A percentile compares a stretch with the other conserved stretches of the same genome.
Evolutionary conservation across 2,329 filamentous ascomycete genomes (phyloP).

Genomic region (Chaetomium globosum): DNA sequence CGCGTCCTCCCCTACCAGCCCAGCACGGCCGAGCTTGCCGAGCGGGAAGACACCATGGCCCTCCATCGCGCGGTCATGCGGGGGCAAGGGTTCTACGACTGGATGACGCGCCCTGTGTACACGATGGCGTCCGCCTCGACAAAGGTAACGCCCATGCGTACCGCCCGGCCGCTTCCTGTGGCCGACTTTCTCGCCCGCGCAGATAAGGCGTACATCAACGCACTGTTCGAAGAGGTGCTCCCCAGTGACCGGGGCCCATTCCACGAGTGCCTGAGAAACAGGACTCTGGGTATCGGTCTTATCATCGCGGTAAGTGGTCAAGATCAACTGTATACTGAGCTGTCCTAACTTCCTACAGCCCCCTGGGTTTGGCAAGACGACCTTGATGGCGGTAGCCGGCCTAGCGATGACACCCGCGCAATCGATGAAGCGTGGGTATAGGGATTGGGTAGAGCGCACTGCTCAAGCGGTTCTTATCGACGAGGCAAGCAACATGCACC

Average conservation of each 20-base stretch:
- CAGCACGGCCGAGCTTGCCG: background rate
- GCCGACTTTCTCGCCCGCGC: background rate
- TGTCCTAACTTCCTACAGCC: background rate
- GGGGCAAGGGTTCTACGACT: background rate
- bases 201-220: background rate
- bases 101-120: background rate
- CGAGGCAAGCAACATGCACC: slow-evolving; percentile 4
- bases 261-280: background rate
- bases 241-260: background rate
- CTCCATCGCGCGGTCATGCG: background rate
- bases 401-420: slow-evolving; percentile 1
- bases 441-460: background rate
- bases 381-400: background rate
- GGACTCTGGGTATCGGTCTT: background rate
- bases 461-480: background rate
- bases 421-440: background rate
- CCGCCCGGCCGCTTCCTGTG: background rate
- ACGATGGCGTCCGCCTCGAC: background rate
- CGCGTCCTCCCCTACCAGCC: background rate
- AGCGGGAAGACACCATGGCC: background rate
- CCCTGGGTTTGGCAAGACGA: background rate
- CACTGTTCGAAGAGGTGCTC: background rate
- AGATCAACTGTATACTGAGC: background rate
- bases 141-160: too few species aligned
- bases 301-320: background rate